Base-by-base conservation (phyloP, 768 basidiomycete genomes). In the Kondoa subrosea region DNA sequence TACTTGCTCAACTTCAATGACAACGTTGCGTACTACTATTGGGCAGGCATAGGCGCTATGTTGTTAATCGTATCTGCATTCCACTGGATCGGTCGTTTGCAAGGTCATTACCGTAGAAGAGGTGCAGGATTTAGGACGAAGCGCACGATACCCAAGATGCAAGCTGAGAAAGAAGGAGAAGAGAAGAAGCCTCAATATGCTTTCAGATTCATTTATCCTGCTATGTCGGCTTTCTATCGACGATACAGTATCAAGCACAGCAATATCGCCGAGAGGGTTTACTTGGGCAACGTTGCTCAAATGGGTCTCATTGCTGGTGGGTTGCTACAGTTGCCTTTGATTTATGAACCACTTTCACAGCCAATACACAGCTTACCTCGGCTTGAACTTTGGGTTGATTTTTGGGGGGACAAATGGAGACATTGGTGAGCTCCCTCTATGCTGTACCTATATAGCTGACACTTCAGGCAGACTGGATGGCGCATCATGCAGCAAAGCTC, bases 401-500 rank as follows among this genome's bases (percentile, higher is more conserved):
- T 50, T 50, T 21, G 8, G 8, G 40, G 40, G 40, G 12, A 21
- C 40, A 50, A 50, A 50, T 50, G 40, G 40, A 21, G 40, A 50
- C 21, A 8, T 50, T 50, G 40, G 40, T 50, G 21, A 50, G 40
- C 12, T 50, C 40, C 21, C 12, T 21, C 21, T 50, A 50, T 50
- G 8, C 12, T 21, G 8, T 50, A 21, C 40, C 12, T n/a, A n/a
- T n/a, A n/a, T n/a, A n/a, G n/a, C n/a, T n/a, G n/a, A n/a, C n/a
- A n/a, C n/a, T n/a, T n/a, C n/a, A n/a, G n/a, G n/a, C 21, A 50
- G 40, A 50, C 21, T 63, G 61, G 61, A 21, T 31, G 17, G 61
- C 61, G 26, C 61, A 63, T 33, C 61, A 63, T 33, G 61, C 61
- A 15, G 61, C 61, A 12, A 27, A 33, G 17, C 29, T 63, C 3